phyloP scores from a whole-genome alignment of 352 stramenopile genomes.

The Globisporangium mamillatum region DNA sequence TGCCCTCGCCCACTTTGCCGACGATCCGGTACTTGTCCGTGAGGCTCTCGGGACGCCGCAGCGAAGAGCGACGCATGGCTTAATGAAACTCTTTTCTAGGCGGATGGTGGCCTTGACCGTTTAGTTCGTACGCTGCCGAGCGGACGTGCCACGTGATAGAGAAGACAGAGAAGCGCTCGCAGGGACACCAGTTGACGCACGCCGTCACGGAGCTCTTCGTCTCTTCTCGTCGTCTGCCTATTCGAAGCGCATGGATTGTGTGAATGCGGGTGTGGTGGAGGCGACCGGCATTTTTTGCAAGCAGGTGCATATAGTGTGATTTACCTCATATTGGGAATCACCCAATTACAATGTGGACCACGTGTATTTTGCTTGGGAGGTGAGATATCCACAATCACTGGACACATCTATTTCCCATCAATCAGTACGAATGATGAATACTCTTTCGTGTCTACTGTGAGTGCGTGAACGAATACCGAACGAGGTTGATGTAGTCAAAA shows the following conservation, averaged over 20 bases:
- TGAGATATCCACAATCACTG: neutral
- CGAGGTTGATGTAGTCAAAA: neutral
- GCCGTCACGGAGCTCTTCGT: neutral
- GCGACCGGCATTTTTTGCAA: neutral
- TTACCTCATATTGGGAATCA: neutral
- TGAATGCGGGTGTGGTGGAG: neutral
- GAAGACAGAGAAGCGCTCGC: neutral
- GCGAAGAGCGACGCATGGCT: constrained; percentile 52
- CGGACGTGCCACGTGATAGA: neutral
- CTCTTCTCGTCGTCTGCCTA: neutral
- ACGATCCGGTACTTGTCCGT: constrained; percentile 85
- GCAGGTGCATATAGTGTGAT: neutral
- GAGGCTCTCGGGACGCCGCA: constrained; percentile 66
- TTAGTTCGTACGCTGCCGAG: neutral
- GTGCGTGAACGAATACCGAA: neutral
- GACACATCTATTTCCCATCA: neutral
- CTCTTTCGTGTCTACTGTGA: too few relatives aligned
- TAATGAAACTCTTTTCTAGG: neutral
- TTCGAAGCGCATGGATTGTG: neutral
- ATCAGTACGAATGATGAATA: too few relatives aligned
- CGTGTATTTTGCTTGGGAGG: neutral
- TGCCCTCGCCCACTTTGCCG: constrained; percentile 87
- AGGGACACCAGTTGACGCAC: neutral
- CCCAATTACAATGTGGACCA: neutral
- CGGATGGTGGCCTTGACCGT: neutral